Evolutionary conservation across 1,284 basidiomycete species (phyloP).

Genomic region (Heterobasidion occidentale): DNA sequence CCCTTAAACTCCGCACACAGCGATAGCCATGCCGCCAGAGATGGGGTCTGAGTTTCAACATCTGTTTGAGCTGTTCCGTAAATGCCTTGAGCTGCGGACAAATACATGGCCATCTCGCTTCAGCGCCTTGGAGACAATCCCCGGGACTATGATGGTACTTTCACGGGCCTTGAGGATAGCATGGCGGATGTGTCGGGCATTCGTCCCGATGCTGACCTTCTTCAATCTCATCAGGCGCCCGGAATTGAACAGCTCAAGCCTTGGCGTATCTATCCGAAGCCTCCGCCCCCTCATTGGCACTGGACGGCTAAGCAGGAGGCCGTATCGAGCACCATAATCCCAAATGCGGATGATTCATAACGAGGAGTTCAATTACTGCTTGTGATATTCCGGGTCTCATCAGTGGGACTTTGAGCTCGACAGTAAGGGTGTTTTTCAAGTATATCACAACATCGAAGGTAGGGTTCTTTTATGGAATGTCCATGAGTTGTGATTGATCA

Average conservation of each 20-base stretch:
- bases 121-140: slow-evolving; percentile 92
- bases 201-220: slow-evolving; percentile 47
- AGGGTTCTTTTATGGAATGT: slow-evolving; percentile 3
- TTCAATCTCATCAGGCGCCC: slow-evolving; percentile 1
- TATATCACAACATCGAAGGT: slow-evolving; percentile 50
- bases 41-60: slow-evolving; percentile 40
- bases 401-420: slow-evolving; percentile 69
- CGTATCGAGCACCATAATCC: slow-evolving; percentile 34
- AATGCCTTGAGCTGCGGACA: slow-evolving; percentile 87
- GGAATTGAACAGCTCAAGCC: slow-evolving; percentile 33
- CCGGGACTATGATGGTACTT: slow-evolving; percentile 75
- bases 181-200: slow-evolving; percentile 61
- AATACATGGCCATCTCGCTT: slow-evolving; percentile 80
- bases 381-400: slow-evolving; percentile 66
- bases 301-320: slow-evolving; percentile 56
- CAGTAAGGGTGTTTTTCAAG: slow-evolving; percentile 81
- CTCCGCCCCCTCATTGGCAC: slow-evolving; percentile 92
- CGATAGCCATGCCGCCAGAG: slow-evolving; percentile 26
- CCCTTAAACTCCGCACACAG: background rate
- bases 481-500: background rate
- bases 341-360: slow-evolving; percentile 11
- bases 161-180: slow-evolving; percentile 52
- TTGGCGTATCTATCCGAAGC: slow-evolving; percentile 87
- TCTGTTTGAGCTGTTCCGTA: slow-evolving; percentile 59
- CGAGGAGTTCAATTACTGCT: slow-evolving; percentile 59